These are phyloP conservation scores for Cucurbita argyrosperma DNA, from an alignment of 306 rosid genomes.

Conservation along the genomic window DNA sequence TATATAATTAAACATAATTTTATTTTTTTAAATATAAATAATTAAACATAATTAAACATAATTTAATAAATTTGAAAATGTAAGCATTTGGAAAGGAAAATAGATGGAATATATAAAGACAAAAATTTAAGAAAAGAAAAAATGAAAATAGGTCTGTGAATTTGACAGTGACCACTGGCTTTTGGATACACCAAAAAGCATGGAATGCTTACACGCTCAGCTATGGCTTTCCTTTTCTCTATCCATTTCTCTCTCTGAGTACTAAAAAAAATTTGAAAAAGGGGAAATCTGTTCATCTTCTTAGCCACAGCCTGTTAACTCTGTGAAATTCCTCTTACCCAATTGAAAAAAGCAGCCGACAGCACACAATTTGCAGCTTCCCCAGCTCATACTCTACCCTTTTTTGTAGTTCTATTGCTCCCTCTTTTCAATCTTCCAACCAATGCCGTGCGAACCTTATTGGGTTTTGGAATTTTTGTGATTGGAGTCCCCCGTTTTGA, in stretches of 20 bases:
- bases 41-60: too few relatives aligned
- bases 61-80: too few relatives aligned
- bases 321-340: constrained; percentile 8
- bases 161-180: constrained; percentile 4
- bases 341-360: constrained; percentile 7
- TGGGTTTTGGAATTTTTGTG: neutral
- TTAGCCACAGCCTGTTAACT: constrained; percentile 5
- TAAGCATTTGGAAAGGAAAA: neutral
- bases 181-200: neutral
- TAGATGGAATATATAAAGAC: neutral
- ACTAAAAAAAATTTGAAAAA: neutral
- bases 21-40: too few relatives aligned
- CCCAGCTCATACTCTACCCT: neutral
- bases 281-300: neutral
- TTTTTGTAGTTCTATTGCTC: neutral
- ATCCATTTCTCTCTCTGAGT: neutral
- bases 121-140: neutral
- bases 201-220: neutral
- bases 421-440: neutral
- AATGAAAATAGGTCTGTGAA: neutral
- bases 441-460: neutral
- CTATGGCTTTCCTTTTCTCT: neutral
- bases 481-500: neutral
- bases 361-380: constrained; percentile 18
- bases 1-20: too few relatives aligned